A percentile compares a stretch with the other conserved stretches of the same genome.
phyloP scores from a whole-genome alignment of 2,329 filamentous ascomycete genomes.

The Emmonsia crescens region DNA sequence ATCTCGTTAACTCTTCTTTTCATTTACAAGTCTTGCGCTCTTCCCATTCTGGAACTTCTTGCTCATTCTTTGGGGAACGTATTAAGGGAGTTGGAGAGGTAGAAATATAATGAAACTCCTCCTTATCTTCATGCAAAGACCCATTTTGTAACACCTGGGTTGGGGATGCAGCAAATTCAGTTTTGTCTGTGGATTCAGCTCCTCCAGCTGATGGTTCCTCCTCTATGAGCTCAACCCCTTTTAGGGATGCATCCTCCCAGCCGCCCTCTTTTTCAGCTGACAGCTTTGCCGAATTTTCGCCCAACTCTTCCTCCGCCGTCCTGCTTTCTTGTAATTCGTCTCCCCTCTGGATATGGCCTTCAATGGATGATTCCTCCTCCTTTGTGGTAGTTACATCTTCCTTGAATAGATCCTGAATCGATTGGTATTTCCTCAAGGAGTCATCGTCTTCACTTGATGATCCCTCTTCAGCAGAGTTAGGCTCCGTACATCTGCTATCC shows the following conservation, averaged over 20 bases:
- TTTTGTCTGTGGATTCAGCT: not conserved
- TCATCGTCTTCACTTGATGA: not conserved
- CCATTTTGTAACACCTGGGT: not conserved
- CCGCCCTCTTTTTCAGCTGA: not conserved
- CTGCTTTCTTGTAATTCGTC: not conserved
- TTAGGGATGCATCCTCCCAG: not conserved
- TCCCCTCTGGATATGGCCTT: not conserved
- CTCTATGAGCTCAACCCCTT: not conserved
- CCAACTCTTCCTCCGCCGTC: not conserved
- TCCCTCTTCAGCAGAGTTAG: not conserved
- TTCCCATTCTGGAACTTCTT: not conserved
- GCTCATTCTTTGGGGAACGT: not conserved
- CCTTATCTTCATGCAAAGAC: slow-evolving; percentile 18
- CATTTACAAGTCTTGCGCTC: not conserved
- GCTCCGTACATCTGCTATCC: slow-evolving; percentile 30
- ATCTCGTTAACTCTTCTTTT: not conserved
- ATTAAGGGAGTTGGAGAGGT: slow-evolving; percentile 12
- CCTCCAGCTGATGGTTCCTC: not conserved
- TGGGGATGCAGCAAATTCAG: not conserved
- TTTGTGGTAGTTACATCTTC: not conserved
- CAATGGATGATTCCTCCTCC: not conserved
- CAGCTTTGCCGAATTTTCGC: not conserved
- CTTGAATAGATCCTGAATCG: not conserved
- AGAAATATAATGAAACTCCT: slow-evolving; percentile 34
- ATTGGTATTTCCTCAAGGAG: not conserved